These are phyloP conservation scores for Penicillium rolfsii DNA, from an alignment of 2,329 filamentous ascomycete species.

Conservation along the genomic window DNA sequence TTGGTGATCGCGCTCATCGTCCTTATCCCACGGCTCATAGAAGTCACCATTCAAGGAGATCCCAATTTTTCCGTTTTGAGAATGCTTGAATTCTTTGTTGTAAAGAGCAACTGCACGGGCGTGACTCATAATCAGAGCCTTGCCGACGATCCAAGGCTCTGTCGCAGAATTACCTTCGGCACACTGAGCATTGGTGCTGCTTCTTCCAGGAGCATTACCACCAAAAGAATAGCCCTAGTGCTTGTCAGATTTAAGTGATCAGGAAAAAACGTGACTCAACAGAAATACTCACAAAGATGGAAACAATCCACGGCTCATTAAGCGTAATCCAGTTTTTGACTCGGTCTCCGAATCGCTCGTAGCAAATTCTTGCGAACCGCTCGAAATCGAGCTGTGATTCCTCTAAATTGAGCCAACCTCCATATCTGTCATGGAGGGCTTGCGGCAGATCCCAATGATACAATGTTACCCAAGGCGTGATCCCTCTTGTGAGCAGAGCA, in stretches of 20 bases:
- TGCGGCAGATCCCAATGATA: conserved; percentile 49
- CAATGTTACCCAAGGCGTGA: conserved; percentile 49
- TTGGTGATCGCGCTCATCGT: conserved; percentile 24
- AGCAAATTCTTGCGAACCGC: conserved; percentile 45
- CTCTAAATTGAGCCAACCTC: conserved; percentile 32
- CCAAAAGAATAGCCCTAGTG: conserved; percentile 25
- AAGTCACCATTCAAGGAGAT: conserved; percentile 32
- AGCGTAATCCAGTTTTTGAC: conserved; percentile 48
- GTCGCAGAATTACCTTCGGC: conserved; percentile 25
- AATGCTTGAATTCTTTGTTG: conserved; percentile 25
- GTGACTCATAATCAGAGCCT: conserved; percentile 34
- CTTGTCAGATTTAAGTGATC: neutral
- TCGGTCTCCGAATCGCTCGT: conserved; percentile 43
- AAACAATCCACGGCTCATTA: conserved; percentile 45
- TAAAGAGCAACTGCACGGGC: conserved; percentile 28
- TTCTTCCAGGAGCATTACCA: conserved; percentile 30
- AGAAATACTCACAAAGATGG: conserved; percentile 22
- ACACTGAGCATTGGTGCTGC: conserved; percentile 21
- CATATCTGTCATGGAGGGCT: conserved; percentile 42
- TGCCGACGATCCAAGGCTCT: conserved; percentile 34
- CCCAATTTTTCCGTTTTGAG: conserved; percentile 27
- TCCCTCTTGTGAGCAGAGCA: conserved; percentile 42
- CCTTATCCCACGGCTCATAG: conserved; percentile 31
- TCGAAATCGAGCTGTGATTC: conserved; percentile 43
- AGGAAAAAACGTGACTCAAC: no score